A percentile compares a stretch with the other conserved stretches of the same genome.
These are phyloP conservation scores for Neobulgaria alba DNA, from an alignment of 2,329 filamentous ascomycete species.

Conservation along the genomic window DNA sequence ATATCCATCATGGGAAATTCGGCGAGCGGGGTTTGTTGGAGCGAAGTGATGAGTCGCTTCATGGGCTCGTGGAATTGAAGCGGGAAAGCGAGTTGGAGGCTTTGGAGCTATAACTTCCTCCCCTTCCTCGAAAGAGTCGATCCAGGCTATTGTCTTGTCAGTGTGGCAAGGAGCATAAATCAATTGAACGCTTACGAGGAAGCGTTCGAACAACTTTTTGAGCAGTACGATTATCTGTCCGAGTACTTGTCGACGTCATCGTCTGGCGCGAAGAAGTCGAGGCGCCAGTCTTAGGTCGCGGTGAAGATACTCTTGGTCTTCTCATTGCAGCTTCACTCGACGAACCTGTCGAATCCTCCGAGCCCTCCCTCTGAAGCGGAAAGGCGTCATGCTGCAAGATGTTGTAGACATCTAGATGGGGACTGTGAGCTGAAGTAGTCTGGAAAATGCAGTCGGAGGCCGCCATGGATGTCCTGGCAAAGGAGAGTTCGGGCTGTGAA, in stretches of 20 bases:
- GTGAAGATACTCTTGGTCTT: conserved; percentile 13
- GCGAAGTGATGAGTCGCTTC: conserved; percentile 23
- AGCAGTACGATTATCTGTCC: conserved; percentile 14
- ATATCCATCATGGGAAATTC: conserved; percentile 28
- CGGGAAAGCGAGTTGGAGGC: conserved; percentile 17
- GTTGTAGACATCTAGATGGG: conserved; percentile 18
- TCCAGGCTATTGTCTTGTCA: conserved; percentile 25
- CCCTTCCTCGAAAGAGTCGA: conserved; percentile 26
- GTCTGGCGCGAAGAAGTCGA: conserved; percentile 23
- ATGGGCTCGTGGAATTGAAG: conserved; percentile 22
- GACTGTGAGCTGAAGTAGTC: conserved; percentile 10
- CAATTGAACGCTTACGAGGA: conserved; percentile 21
- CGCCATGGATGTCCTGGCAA: conserved; percentile 7
- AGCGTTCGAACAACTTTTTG: conserved; percentile 24
- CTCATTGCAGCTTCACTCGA: conserved; percentile 18
- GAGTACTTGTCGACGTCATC: conserved; percentile 20
- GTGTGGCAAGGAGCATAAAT: background rate
- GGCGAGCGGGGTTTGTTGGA: conserved; percentile 10
- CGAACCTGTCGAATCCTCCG: conserved; percentile 15
- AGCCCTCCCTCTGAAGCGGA: conserved; percentile 8
- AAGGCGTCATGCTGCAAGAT: conserved; percentile 19
- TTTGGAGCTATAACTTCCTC: conserved; percentile 14
- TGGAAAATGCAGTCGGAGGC: conserved; percentile 11
- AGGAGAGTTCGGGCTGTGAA: conserved; percentile 1
- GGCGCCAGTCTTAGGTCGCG: conserved; percentile 18